phyloP scores from a whole-genome alignment of 352 stramenopile genomes.

The Pythium myriotylum region DNA sequence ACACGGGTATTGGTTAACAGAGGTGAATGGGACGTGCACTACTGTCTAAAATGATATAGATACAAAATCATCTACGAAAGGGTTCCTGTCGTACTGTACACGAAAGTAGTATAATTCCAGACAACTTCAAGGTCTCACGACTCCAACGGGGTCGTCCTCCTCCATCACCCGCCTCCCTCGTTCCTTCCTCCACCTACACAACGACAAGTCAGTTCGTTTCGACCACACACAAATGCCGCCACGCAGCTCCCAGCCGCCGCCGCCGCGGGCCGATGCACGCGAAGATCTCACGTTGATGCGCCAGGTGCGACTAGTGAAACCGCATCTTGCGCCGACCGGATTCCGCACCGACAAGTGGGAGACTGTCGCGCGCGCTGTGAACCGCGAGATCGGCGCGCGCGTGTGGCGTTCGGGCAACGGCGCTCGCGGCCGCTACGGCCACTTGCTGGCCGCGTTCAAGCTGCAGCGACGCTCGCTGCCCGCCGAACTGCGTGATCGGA shows the following conservation, averaged over 20 bases:
- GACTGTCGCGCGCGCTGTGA: slow-evolving; percentile 4
- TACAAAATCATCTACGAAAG: too few relatives aligned
- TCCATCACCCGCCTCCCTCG: too few relatives aligned
- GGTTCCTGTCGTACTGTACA: too few relatives aligned
- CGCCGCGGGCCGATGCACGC: background rate
- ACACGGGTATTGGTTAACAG: too few relatives aligned
- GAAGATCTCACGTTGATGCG: slow-evolving; percentile 6
- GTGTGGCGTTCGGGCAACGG: background rate
- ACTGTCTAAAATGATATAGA: too few relatives aligned
- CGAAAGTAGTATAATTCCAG: too few relatives aligned
- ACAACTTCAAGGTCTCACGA: too few relatives aligned
- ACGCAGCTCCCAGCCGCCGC: background rate
- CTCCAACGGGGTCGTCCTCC: too few relatives aligned
- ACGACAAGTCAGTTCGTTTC: too few relatives aligned
- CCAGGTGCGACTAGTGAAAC: slow-evolving; percentile 14
- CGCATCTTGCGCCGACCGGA: slow-evolving; percentile 9
- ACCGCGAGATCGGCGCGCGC: slow-evolving; percentile 2
- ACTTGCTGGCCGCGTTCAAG: background rate
- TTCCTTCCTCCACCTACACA: too few relatives aligned
- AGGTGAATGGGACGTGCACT: too few relatives aligned
- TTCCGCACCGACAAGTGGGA: slow-evolving; percentile 12
- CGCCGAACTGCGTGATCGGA: background rate
- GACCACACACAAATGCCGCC: background rate
- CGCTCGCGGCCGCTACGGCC: slow-evolving; percentile 3
- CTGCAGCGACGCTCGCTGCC: background rate